Evolutionary conservation across 257 asterid species (phyloP), one percentile per base, ranked within the genome.

Genomic region (Lavandula angustifolia): DNA sequence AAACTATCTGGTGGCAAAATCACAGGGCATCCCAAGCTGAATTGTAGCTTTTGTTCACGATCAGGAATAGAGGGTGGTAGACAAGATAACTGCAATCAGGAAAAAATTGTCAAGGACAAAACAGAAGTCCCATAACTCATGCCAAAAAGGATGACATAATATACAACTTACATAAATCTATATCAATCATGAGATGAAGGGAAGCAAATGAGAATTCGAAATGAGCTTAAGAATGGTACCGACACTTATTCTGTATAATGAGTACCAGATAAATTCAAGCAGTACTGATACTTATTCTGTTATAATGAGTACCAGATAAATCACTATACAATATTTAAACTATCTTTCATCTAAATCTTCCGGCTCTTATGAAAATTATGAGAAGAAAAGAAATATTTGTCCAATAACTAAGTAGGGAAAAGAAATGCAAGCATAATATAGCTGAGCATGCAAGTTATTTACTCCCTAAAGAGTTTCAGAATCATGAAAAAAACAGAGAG

Each of bases 1-100:
- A 90, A 94, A 80, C 99, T 94, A 35, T 87, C 99, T 18, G 99
- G 94, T 52, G 97, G 97, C 69, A 94, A 85, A 68, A 86, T 83
- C 80, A 87, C 91, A 2, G 72, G 95, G 67, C 95, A 82, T 64
- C 91, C 94, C 82, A 87, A 78, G 81, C 87, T 74, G 76, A 94
- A 94, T 54, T 84, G 88, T 71, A 92, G 79, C 80, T 85, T 87
- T 71, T 73, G 72, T 71, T 85, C 83, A 70, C 84, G 80, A 72
- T 87, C 88, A 67, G 85, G 87, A 76, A 87, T 54, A 34, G 94
- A 75, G 65, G 89, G 75, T 44, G 94, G 95, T 33, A 92, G 80
- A 68, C 95, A 87, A 62, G 92, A 87, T 67, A 74, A 76, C 97
- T 92, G 82, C 60, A 64, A 73, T 72, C 54, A 60, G 59, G 57